A percentile compares a stretch with the other conserved stretches of the same genome.
Evolutionary conservation across 2,329 filamentous ascomycete genomes (phyloP).

Genomic region (Penicillium oxalicum): DNA sequence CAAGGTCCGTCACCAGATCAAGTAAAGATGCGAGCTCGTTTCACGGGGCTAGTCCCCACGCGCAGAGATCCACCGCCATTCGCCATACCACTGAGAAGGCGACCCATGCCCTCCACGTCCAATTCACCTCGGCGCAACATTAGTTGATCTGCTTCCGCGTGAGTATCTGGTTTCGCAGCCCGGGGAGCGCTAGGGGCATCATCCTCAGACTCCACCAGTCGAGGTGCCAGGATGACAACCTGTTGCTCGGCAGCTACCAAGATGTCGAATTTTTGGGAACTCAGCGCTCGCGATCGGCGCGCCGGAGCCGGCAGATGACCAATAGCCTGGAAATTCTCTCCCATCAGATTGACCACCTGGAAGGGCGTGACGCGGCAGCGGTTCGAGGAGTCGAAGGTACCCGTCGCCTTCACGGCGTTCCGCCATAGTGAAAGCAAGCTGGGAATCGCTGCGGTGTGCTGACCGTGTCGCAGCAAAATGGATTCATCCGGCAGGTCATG

Average conservation of each 20-base stretch:
- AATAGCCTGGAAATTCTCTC: conserved; percentile 37
- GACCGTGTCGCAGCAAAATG: conserved; percentile 40
- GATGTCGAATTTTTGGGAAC: conserved; percentile 31
- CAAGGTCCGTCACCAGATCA: conserved; percentile 15
- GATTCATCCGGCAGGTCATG: conserved; percentile 39
- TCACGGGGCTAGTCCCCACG: conserved; percentile 32
- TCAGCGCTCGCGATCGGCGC: conserved; percentile 19
- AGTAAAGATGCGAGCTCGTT: conserved; percentile 33
- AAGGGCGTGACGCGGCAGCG: conserved; percentile 36
- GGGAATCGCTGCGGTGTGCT: conserved; percentile 38
- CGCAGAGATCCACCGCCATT: conserved; percentile 24
- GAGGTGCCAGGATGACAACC: conserved; percentile 33
- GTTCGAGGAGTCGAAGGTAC: conserved; percentile 37
- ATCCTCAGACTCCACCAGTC: conserved; percentile 23
- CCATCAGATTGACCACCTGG: conserved; percentile 35
- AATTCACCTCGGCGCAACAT: conserved; percentile 40
- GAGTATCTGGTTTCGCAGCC: conserved; percentile 14
- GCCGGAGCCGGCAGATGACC: conserved; percentile 29
- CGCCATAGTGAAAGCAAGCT: conserved; percentile 43
- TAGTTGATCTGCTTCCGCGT: conserved; percentile 34
- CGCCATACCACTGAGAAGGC: conserved; percentile 41
- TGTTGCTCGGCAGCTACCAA: conserved; percentile 39
- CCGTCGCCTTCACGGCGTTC: conserved; percentile 33
- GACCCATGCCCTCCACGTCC: conserved; percentile 45
- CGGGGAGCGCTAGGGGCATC: conserved; percentile 3